Conservation (phyloP, 1,284 basidiomycete genomes). For the Exobasidium rhododendri region DNA sequence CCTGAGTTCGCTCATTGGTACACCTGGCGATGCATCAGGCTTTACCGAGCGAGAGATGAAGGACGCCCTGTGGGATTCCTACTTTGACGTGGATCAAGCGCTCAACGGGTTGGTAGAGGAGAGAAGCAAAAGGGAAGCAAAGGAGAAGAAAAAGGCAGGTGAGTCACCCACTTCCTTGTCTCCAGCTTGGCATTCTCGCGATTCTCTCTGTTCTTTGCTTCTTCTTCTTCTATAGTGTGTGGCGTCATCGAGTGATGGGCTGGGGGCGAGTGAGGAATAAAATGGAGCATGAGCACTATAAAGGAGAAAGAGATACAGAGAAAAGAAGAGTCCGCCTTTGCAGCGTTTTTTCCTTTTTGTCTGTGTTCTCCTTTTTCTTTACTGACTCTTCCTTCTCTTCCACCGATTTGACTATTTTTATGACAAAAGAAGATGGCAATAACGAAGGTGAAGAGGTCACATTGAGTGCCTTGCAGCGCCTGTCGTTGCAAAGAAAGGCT, state of each 20-base stretch:
- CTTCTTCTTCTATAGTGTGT: neutral
- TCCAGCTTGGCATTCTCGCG: no score
- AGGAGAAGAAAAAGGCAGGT: slow-evolving; percentile 38
- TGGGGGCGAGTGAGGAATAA: neutral
- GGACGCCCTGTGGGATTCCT: slow-evolving; percentile 80
- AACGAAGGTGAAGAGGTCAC: slow-evolving; percentile 21
- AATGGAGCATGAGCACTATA: neutral
- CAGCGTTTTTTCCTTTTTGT: slow-evolving; percentile 18
- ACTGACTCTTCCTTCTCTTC: neutral
- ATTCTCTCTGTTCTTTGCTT: no score
- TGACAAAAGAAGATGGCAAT: slow-evolving; percentile 21
- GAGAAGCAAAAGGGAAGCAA: slow-evolving; percentile 33
- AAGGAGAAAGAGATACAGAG: neutral
- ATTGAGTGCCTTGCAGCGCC: slow-evolving; percentile 64
- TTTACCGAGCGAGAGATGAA: slow-evolving; percentile 61
- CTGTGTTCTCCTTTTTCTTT: slow-evolving; percentile 3
- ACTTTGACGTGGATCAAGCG: slow-evolving; percentile 79
- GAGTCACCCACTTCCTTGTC: slow-evolving; percentile 16
- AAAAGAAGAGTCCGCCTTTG: slow-evolving; percentile 12
- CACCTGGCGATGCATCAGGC: slow-evolving; percentile 21
- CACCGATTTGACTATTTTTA: neutral
- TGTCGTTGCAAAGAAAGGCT: slow-evolving; percentile 22
- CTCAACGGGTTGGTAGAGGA: slow-evolving; percentile 64
- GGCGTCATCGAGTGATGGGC: neutral
- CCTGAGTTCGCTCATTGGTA: slow-evolving; percentile 40